Conservation (phyloP, 805 yeast genomes). For the Kodamaea hsintzibuensis region DNA sequence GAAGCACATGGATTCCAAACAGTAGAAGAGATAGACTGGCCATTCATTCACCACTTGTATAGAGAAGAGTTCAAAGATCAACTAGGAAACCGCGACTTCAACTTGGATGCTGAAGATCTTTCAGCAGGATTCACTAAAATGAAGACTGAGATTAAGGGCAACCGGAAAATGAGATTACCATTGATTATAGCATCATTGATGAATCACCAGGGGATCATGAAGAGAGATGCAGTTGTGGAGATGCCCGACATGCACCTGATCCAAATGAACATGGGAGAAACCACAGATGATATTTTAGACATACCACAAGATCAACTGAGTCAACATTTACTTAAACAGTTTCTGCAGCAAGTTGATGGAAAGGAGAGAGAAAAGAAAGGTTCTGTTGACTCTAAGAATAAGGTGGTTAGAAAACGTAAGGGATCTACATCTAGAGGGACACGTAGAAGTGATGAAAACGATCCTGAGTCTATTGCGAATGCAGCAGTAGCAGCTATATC, state of each 20-base stretch:
- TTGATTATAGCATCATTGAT: not conserved
- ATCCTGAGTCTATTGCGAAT: constrained; percentile 35
- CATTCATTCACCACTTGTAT: constrained; percentile 28
- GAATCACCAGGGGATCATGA: not conserved
- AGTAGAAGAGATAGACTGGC: constrained; percentile 37
- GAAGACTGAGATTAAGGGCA: constrained; percentile 51
- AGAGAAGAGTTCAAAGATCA: constrained; percentile 25
- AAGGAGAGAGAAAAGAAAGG: not conserved
- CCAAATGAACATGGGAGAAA: not conserved
- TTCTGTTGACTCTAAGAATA: not conserved
- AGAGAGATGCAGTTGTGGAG: not conserved
- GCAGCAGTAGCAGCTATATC: constrained; percentile 42
- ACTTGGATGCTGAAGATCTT: constrained; percentile 65
- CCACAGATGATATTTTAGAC: not conserved
- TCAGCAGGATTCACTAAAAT: constrained; percentile 61
- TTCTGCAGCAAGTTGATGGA: not conserved
- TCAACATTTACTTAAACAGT: not conserved
- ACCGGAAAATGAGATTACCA: constrained; percentile 15
- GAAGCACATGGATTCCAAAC: constrained; percentile 26
- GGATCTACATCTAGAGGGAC: not conserved
- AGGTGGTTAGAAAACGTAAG: not conserved
- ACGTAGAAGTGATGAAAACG: constrained; percentile 10
- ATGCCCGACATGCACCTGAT: not conserved
- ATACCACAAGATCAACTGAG: not conserved
- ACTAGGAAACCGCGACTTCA: constrained; percentile 12